These are phyloP conservation scores for Graphilbum sp. DNA, from an alignment of 2,329 filamentous ascomycete species.

Conservation along the genomic window DNA sequence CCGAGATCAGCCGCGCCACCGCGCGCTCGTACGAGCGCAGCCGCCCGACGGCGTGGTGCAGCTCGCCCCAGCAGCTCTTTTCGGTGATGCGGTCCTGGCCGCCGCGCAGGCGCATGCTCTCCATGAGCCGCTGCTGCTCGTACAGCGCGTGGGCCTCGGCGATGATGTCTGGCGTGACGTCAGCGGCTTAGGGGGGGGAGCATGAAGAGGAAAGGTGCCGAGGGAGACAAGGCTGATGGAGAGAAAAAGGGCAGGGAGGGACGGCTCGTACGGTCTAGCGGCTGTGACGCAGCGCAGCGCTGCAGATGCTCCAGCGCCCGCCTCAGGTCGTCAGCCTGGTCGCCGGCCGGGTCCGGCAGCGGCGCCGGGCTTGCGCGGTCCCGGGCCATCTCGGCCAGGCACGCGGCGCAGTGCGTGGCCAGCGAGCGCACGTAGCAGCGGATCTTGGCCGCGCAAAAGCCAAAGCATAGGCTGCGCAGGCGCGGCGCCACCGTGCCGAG, in stretches of 20 bases:
- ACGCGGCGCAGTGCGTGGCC: not conserved
- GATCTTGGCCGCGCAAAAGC: not conserved
- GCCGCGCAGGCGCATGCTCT: not conserved
- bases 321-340: no score
- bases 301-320: no score
- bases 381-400: not conserved
- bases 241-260: no score
- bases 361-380: no score
- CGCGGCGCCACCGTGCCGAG: not conserved
- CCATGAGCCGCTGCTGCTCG: not conserved
- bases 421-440: not conserved
- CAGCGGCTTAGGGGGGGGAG: no score
- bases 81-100: not conserved
- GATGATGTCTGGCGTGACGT: not conserved
- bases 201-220: no score
- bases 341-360: no score
- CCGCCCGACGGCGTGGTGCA: constrained; percentile 6
- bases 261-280: no score
- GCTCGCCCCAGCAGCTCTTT: constrained; percentile 6
- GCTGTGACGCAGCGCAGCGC: no score
- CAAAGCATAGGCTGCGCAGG: not conserved
- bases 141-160: not conserved
- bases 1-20: not conserved
- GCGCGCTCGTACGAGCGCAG: constrained; percentile 7
- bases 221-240: no score